phyloP scores from a whole-genome alignment of 1,284 basidiomycete species.

The Pyrrhoderma lamaoense region DNA sequence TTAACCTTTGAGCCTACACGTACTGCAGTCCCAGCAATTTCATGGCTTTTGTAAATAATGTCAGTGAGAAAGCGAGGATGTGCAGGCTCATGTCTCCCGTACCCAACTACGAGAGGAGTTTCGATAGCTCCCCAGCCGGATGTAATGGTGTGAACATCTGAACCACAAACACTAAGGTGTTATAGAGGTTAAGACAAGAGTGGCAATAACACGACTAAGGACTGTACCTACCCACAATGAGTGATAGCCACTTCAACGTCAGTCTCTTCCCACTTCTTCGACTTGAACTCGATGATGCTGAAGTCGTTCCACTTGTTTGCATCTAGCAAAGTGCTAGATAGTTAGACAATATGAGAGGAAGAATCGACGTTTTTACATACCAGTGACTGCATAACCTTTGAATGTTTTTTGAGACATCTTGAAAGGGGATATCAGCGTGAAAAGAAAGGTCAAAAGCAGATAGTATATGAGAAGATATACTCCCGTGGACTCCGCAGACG shows the following conservation, averaged over 20 bases:
- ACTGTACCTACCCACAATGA: conserved; percentile 27
- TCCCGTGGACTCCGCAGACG: background rate
- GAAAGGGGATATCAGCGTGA: background rate
- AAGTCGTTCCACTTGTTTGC: conserved; percentile 35
- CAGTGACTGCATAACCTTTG: conserved; percentile 16
- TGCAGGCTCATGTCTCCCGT: conserved; percentile 26
- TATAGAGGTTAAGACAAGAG: no score
- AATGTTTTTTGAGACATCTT: conserved; percentile 14
- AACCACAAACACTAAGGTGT: conserved; percentile 22
- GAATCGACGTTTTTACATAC: background rate
- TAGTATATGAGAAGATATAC: background rate
- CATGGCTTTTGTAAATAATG: conserved; percentile 35
- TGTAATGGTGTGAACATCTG: conserved; percentile 32
- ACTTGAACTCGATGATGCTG: conserved; percentile 34
- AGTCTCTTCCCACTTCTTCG: conserved; percentile 29
- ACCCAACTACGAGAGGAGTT: conserved; percentile 25
- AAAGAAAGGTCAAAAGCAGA: background rate
- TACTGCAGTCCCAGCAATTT: conserved; percentile 54
- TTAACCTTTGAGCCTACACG: conserved; percentile 47
- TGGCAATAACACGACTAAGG: no score
- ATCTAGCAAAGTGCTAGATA: background rate
- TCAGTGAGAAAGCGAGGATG: conserved; percentile 27
- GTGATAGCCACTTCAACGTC: conserved; percentile 35
- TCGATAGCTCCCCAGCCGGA: conserved; percentile 26
- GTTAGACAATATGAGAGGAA: background rate